Evolutionary conservation across 2,329 filamentous ascomycete genomes (phyloP), one percentile per base, ranked within the genome.

Genomic region (Emericellopsis cladophorae): DNA sequence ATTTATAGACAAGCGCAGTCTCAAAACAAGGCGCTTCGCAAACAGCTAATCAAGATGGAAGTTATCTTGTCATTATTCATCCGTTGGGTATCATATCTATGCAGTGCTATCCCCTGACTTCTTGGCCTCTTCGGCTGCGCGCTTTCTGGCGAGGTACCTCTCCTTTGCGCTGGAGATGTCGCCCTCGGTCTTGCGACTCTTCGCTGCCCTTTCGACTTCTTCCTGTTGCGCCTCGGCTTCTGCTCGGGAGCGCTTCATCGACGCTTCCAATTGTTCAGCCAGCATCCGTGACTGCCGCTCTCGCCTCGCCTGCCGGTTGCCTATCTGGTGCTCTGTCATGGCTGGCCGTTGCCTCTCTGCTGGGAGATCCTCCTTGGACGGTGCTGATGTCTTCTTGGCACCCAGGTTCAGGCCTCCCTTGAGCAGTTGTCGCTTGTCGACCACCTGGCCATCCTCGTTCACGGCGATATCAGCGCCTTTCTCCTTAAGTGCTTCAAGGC

Each of bases 381-480:
- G 8, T 41, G 46, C 23, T 42, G 56, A 62, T 55, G 77, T 78
- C 49, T 79, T 79, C 55, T 76, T 81, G 1, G 72, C 65, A 39
- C 72, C 71, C 15, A 92, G 62, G 51, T 93, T 93, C 40, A 93
- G 68, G 22, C 85, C 85, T 7, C 84, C 81, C 37, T 66, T 72
- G 7, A 93, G 71, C 8, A 92, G 66, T 56, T 92, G 80, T n/a
- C 84, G 71, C 65, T 88, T 90, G 56, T 93, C 85, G 22, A 86
- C 81, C 2, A 92, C 79, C 54, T 89, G 77, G 0, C 85, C 85
- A 32, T 92, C 85, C 45, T 92, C 85, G 51, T 90, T 90, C 51
- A 90, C 61, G 7, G 77, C 72, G 32, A 92, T 72, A 4, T 67
- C 64, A 1, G 63, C 78, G 46, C 65, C 76, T 45, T 67, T 76